phyloP scores from a whole-genome alignment of 495 filamentous ascomycete species.

The Xeromyces bisporus region DNA sequence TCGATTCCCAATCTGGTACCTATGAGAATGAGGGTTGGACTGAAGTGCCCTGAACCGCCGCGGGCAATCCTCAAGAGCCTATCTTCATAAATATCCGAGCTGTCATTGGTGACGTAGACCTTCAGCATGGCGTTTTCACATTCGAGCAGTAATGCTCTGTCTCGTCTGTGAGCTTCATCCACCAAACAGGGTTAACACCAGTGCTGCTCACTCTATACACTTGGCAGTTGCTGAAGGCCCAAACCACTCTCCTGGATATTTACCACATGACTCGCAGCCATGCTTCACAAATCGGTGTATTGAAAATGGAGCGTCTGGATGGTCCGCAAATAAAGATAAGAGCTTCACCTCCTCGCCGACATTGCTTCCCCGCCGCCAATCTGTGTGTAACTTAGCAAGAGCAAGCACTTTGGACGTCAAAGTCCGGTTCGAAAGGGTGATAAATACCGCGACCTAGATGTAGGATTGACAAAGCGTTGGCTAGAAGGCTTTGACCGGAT shows the following conservation, averaged over 20 bases:
- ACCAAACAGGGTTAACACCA: neutral
- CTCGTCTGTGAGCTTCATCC: slow-evolving; percentile 9
- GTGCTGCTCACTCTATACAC: slow-evolving; percentile 73
- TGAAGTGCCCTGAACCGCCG: slow-evolving; percentile 43
- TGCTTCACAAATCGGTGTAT: slow-evolving; percentile 89
- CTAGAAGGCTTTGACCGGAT: slow-evolving; percentile 83
- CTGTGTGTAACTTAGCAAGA: slow-evolving; percentile 31
- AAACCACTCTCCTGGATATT: slow-evolving; percentile 97
- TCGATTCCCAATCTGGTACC: slow-evolving; percentile 85
- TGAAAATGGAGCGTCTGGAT: slow-evolving; percentile 73
- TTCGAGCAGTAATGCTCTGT: slow-evolving; percentile 53
- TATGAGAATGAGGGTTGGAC: slow-evolving; percentile 75
- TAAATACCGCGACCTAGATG: slow-evolving; percentile 60
- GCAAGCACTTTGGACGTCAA: neutral
- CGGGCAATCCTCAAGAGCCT: slow-evolving; percentile 60
- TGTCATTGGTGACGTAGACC: slow-evolving; percentile 82
- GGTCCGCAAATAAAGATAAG: slow-evolving; percentile 78
- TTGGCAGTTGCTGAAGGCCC: slow-evolving; percentile 94
- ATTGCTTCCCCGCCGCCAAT: slow-evolving; percentile 55
- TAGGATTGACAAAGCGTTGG: slow-evolving; percentile 60
- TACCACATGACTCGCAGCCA: slow-evolving; percentile 76
- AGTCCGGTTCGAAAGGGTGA: neutral
- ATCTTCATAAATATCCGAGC: slow-evolving; percentile 83
- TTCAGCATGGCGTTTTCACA: slow-evolving; percentile 39
- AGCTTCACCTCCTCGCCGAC: slow-evolving; percentile 49